phyloP scores from a whole-genome alignment of 305 asterid species.

The Stenogyne calaminthoides region DNA sequence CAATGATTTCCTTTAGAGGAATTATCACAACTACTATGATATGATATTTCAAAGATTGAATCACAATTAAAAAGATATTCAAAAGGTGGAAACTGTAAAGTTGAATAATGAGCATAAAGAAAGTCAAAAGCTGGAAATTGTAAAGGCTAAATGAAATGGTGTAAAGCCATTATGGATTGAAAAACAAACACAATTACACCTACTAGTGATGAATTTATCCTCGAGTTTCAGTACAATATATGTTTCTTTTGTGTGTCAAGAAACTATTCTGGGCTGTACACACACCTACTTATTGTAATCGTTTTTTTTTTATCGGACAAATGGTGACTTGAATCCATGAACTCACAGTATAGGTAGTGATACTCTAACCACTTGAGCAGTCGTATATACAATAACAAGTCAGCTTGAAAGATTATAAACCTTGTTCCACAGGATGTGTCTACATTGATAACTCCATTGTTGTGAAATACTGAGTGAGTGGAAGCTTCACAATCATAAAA shows the following conservation, averaged over 20 bases:
- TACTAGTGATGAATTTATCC: too few species aligned
- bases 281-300: too few species aligned
- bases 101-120: not conserved
- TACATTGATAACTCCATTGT: not conserved
- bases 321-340: too few species aligned
- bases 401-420: constrained; percentile 6
- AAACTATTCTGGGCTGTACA: too few species aligned
- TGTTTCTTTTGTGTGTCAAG: too few species aligned
- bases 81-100: constrained; percentile 9
- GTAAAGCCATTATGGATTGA: not conserved
- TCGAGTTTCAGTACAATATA: too few species aligned
- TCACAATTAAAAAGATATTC: not conserved
- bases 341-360: too few species aligned
- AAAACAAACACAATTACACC: too few species aligned
- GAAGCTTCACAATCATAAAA: constrained; percentile 16
- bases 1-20: not conserved
- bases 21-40: not conserved
- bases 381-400: constrained; percentile 1
- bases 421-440: not conserved
- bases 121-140: not conserved
- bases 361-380: too few species aligned
- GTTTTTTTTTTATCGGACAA: too few species aligned
- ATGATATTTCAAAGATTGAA: not conserved
- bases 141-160: not conserved
- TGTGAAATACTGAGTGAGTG: not conserved